A percentile compares a stretch with the other conserved stretches of the same genome.
Evolutionary conservation across 139 green algal genomes (phyloP).

Genomic region (Chlorella sp.): DNA sequence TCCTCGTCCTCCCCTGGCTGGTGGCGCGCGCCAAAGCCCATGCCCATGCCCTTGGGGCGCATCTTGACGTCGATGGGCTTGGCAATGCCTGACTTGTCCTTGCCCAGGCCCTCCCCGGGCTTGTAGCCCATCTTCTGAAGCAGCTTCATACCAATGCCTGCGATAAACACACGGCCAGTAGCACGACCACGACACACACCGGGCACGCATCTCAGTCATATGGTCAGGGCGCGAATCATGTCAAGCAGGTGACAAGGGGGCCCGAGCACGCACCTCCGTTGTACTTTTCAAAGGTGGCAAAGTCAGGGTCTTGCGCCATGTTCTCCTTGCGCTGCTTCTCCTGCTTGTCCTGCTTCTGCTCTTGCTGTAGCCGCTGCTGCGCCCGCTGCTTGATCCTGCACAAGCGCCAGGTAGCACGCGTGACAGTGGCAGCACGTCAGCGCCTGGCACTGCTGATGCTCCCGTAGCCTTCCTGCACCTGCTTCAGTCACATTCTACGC

Average conservation of each 20-base stretch:
- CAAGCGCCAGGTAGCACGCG: no score
- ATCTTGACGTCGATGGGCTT: constrained; percentile 81
- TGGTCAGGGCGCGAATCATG: no score
- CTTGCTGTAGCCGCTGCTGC: neutral
- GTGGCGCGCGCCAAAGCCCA: constrained; percentile 76
- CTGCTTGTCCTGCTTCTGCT: neutral
- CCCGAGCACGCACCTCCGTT: neutral
- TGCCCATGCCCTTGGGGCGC: constrained; percentile 89
- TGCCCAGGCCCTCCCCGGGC: constrained; percentile 59
- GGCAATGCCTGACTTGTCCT: constrained; percentile 72
- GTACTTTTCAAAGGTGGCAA: constrained; percentile 6
- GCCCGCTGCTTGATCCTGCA: neutral
- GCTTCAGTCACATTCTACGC: no score
- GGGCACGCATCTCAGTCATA: no score
- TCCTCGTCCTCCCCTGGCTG: constrained; percentile 23
- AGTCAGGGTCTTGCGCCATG: neutral
- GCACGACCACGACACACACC: no score
- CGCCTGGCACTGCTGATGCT: no score
- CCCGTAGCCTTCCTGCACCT: no score
- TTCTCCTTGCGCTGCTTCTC: neutral
- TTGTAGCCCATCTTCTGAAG: constrained; percentile 93
- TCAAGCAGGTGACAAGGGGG: no score
- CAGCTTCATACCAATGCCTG: constrained; percentile 87
- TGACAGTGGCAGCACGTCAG: no score
- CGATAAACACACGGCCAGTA: no score